phyloP scores from a whole-genome alignment of 2,329 filamentous ascomycete genomes.

The Xylariaceae sp. region DNA sequence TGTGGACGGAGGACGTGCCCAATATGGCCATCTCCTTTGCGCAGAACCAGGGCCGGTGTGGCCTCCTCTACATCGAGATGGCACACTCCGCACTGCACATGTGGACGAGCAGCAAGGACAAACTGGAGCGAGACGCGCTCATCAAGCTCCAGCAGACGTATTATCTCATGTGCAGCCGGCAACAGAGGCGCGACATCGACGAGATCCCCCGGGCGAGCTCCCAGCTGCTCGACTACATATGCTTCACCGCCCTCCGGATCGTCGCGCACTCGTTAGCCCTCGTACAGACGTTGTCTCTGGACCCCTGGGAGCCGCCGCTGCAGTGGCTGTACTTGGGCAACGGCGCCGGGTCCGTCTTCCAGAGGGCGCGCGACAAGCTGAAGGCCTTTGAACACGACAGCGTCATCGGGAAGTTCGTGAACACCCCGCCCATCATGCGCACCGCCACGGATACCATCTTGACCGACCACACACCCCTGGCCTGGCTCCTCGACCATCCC shows the following conservation, averaged over 20 bases:
- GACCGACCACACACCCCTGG: slow-evolving; percentile 27
- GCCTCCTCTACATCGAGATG: slow-evolving; percentile 32
- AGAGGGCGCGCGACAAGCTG: slow-evolving; percentile 23
- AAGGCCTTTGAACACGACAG: slow-evolving; percentile 14
- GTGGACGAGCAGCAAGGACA: slow-evolving; percentile 27
- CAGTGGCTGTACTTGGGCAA: slow-evolving; percentile 34
- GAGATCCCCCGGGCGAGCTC: slow-evolving; percentile 20
- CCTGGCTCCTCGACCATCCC: slow-evolving; percentile 33
- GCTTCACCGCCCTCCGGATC: slow-evolving; percentile 32
- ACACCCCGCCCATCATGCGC: slow-evolving; percentile 25
- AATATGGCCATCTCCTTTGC: slow-evolving; percentile 30
- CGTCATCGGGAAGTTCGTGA: slow-evolving; percentile 26
- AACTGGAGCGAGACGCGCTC: slow-evolving; percentile 26
- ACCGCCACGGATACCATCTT: slow-evolving; percentile 30
- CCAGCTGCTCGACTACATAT: slow-evolving; percentile 32
- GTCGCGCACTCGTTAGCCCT: slow-evolving; percentile 34
- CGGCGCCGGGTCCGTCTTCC: slow-evolving; percentile 32
- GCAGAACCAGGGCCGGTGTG: slow-evolving; percentile 26
- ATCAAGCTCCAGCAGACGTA: slow-evolving; percentile 34
- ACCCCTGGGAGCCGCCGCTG: slow-evolving; percentile 35
- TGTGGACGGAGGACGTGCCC: slow-evolving; percentile 32
- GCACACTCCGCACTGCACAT: slow-evolving; percentile 35
- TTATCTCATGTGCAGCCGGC: slow-evolving; percentile 32
- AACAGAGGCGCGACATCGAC: slow-evolving; percentile 33
- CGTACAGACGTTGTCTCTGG: slow-evolving; percentile 33